A percentile compares a stretch with the other conserved stretches of the same genome.
phyloP scores from a whole-genome alignment of 495 filamentous ascomycete genomes.

The Pyronema domesticum region DNA sequence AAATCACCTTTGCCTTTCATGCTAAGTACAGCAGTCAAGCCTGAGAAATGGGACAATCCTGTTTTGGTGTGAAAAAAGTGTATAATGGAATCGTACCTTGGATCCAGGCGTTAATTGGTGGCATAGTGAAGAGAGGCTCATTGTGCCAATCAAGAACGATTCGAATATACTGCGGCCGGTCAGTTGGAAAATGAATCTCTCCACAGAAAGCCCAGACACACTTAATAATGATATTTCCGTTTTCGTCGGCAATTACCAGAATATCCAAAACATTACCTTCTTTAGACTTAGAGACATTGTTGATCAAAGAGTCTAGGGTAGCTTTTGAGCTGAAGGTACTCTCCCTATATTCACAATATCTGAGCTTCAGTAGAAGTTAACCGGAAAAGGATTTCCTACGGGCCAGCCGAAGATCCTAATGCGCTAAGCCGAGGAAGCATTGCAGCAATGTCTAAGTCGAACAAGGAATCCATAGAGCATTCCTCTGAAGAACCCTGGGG shows the following conservation, averaged over 20 bases:
- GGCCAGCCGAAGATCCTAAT: slow-evolving; percentile 18
- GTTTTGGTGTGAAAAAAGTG: slow-evolving; percentile 9
- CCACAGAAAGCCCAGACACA: neutral
- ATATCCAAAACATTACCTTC: slow-evolving; percentile 42
- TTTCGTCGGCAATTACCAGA: slow-evolving; percentile 57
- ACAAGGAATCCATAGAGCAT: slow-evolving; percentile 21
- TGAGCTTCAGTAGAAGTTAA: neutral
- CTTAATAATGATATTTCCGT: slow-evolving; percentile 56
- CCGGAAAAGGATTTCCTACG: slow-evolving; percentile 8
- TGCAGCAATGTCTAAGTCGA: slow-evolving; percentile 22
- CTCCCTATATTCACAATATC: slow-evolving; percentile 9
- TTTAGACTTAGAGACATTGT: slow-evolving; percentile 19
- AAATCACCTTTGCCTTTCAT: too few relatives aligned
- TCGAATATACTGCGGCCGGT: slow-evolving; percentile 52
- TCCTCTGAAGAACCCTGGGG: slow-evolving; percentile 13
- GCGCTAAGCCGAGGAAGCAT: slow-evolving; percentile 23
- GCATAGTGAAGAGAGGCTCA: slow-evolving; percentile 23
- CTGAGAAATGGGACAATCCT: too few relatives aligned
- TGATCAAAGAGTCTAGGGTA: slow-evolving; percentile 24
- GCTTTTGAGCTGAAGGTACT: slow-evolving; percentile 24
- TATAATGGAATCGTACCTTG: slow-evolving; percentile 27
- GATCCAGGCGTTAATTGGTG: slow-evolving; percentile 17
- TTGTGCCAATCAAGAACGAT: slow-evolving; percentile 63
- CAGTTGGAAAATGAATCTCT: neutral
- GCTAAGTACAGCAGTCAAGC: too few relatives aligned